Evolutionary conservation across 176 grass and related monocot genomes (phyloP).

Genomic region (Triticum timopheevii): DNA sequence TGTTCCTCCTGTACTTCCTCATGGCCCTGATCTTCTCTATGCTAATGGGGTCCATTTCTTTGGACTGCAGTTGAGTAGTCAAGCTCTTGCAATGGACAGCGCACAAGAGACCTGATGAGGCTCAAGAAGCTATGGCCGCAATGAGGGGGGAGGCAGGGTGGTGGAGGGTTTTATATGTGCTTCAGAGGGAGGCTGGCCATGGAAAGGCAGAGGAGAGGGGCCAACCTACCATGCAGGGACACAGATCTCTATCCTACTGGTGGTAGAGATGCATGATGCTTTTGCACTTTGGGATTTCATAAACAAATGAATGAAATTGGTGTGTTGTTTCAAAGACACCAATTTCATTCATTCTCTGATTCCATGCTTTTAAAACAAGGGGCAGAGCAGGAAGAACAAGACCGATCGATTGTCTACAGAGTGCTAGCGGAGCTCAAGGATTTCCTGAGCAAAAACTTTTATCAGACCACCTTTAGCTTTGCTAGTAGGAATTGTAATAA

Average conservation of each 20-base stretch:
- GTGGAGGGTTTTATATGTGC: conserved; percentile 47
- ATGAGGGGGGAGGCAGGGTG: conserved; percentile 8
- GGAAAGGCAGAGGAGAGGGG: conserved; percentile 13
- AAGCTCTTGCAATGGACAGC: conserved; percentile 20
- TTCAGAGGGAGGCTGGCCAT: conserved; percentile 30
- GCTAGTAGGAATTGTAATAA: too few species aligned
- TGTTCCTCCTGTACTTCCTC: conserved; percentile 67
- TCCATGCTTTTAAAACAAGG: too few species aligned
- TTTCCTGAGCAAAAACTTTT: too few species aligned
- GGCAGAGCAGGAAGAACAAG: too few species aligned
- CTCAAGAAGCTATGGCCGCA: conserved; percentile 16
- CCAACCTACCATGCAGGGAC: neutral
- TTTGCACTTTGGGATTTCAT: conserved; percentile 43
- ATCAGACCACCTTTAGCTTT: too few species aligned
- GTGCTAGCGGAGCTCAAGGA: too few species aligned
- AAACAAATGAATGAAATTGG: neutral
- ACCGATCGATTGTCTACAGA: too few species aligned
- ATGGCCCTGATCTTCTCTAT: conserved; percentile 71
- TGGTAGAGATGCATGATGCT: conserved; percentile 31
- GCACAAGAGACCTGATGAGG: conserved; percentile 28
- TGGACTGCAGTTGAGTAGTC: conserved; percentile 4
- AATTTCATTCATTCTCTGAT: too few species aligned
- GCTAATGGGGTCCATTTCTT: conserved; percentile 56
- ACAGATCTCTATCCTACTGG: conserved; percentile 30
- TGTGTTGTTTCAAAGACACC: too few species aligned